Conservation (phyloP, 192 early-diverging fungal species). For the Coemansia sp. region DNA sequence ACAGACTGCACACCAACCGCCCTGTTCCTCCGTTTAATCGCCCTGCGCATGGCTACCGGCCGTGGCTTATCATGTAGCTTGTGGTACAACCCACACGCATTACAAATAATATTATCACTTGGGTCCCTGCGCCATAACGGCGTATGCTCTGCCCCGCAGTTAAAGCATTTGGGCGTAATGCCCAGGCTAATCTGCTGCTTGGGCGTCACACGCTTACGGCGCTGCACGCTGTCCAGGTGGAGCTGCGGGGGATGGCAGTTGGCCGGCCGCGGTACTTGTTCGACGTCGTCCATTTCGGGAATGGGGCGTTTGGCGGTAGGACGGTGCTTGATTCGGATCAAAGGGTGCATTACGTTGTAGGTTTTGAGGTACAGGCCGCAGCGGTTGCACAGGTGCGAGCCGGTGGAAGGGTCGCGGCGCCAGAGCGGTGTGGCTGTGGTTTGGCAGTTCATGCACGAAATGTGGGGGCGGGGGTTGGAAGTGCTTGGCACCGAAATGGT, state of each 20-base stretch:
- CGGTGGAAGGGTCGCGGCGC: constrained; percentile 63
- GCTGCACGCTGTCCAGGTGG: constrained; percentile 10
- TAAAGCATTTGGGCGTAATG: constrained; percentile 61
- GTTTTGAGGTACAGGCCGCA: constrained; percentile 61
- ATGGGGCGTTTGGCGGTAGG: constrained; percentile 6
- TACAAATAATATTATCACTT: constrained; percentile 88
- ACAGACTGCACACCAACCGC: too few relatives aligned
- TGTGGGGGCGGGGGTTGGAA: neutral
- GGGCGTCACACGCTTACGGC: constrained; percentile 38
- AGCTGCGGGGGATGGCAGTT: constrained; percentile 39
- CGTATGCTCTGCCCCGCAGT: constrained; percentile 87
- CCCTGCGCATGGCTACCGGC: constrained; percentile 84
- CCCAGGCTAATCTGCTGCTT: constrained; percentile 53
- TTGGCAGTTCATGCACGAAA: constrained; percentile 69
- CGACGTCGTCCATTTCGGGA: constrained; percentile 62
- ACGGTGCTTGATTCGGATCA: constrained; percentile 40
- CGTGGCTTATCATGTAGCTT: constrained; percentile 90
- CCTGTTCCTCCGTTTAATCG: constrained; percentile 90
- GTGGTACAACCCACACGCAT: constrained; percentile 94
- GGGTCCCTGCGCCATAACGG: constrained; percentile 94
- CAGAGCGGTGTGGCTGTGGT: constrained; percentile 78
- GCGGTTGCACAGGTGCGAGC: constrained; percentile 76
- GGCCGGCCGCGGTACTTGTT: constrained; percentile 54
- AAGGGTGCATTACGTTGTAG: constrained; percentile 53
- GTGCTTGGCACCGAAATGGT: too few relatives aligned